Evolutionary conservation across 108 stramenopile species (phyloP).

Genomic region (Fistulifera solaris): DNA sequence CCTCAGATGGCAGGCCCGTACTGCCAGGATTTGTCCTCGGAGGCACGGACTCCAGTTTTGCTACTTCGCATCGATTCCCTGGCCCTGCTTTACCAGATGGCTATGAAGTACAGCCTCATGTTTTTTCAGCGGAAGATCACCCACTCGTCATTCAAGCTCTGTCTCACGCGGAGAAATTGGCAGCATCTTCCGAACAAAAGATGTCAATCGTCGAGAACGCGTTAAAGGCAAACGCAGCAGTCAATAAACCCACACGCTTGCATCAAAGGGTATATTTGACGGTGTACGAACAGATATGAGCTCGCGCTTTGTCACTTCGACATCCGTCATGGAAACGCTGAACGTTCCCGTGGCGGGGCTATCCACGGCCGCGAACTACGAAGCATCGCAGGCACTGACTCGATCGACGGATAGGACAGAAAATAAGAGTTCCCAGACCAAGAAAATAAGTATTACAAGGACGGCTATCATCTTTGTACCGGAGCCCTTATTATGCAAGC

Average conservation of each 20-base stretch:
- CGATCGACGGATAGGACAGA: not conserved
- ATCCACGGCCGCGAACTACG: not conserved
- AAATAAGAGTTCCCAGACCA: not conserved
- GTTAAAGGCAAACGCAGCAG: conserved; percentile 7
- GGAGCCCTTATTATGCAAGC: conserved; percentile 39
- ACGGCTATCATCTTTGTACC: conserved; percentile 26
- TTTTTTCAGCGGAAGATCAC: conserved; percentile 31
- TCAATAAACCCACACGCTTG: conserved; percentile 17
- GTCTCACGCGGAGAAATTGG: conserved; percentile 14
- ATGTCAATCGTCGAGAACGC: conserved; percentile 9
- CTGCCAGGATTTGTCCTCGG: conserved; percentile 43
- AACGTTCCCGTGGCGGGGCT: not conserved
- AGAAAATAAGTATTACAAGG: conserved; percentile 7
- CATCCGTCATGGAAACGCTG: conserved; percentile 4
- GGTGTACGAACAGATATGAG: conserved; percentile 34
- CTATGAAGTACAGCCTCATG: conserved; percentile 25
- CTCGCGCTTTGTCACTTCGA: conserved; percentile 25
- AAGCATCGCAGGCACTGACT: not conserved
- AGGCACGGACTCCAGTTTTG: conserved; percentile 7
- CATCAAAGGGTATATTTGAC: conserved; percentile 17
- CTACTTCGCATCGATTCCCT: conserved; percentile 20
- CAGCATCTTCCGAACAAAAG: conserved; percentile 13
- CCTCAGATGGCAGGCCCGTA: conserved; percentile 27
- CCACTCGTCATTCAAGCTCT: conserved; percentile 24
- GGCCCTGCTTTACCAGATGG: conserved; percentile 48